Evolutionary conservation across 2,329 filamentous ascomycete genomes (phyloP), one percentile per base, ranked within the genome.

Genomic region (Trichoderma sp.): DNA sequence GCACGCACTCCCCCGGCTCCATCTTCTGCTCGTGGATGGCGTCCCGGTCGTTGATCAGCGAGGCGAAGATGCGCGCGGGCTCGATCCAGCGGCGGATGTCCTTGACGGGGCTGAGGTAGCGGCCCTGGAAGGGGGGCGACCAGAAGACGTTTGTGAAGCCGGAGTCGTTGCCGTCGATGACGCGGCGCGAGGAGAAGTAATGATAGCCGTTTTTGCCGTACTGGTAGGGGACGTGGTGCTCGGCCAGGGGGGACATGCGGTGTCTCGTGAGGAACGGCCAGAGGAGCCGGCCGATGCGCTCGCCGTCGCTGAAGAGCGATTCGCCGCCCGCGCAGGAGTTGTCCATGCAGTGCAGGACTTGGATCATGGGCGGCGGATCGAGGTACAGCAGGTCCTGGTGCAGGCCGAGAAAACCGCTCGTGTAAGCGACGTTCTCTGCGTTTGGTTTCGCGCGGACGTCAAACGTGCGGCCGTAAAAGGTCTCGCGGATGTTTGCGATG

Each of bases 341-440:
- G 74, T 92, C 88, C 56, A 98, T 86, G 78, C 94, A 98, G 82
- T 98, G 96, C 4, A 98, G 88, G 28, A 98, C 84, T 81, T 99
- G 95, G 66, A 96, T 89, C 36, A 91, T 90, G 0, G 95, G 95
- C 3, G 93, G 90, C 65, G 93, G 88, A 15, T 87, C 83, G 82
- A 96, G 91, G 82, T 98, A 98, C 70, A 98, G 86, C 53, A 98
- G 87, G 79, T 98, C 96, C 89, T 97, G 96, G 83, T 99, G 96
- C 62, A 98, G 90, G 18, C 93, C 93, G 1, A 98, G 89, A 77
- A 91, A 91, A 63, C 91, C 87, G 77, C 88, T 91, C 1, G 95
- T 98, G 82, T 98, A 94, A 11, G 96, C 95, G 4, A 98, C 93
- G 79, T 98, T 98, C 79, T 95, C 94, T 28, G 95, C 93, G 70